Evolutionary conservation across 2,329 filamentous ascomycete species (phyloP).

Genomic region (Magnaporthiopsis rhizophila): DNA sequence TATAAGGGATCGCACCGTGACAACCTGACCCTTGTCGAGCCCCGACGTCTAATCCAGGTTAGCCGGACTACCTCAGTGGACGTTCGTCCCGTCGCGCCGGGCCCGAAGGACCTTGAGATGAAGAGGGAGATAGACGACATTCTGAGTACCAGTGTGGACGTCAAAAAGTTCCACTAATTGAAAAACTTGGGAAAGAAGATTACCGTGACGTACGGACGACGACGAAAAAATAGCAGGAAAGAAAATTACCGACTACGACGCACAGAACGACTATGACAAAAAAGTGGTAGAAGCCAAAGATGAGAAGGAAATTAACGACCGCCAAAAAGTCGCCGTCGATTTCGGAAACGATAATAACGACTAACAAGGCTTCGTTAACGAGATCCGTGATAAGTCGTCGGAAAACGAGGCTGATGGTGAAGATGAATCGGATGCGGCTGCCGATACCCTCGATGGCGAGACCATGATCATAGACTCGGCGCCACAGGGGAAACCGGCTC

Average conservation of each 20-base stretch:
- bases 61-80: too few species aligned
- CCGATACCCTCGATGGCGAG: constrained; percentile 51
- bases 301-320: constrained; percentile 77
- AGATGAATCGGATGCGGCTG: constrained; percentile 45
- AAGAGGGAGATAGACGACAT: constrained; percentile 97
- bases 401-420: constrained; percentile 65
- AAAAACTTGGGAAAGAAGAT: constrained; percentile 98
- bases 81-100: too few species aligned
- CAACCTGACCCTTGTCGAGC: too few species aligned
- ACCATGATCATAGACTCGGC: constrained; percentile 78
- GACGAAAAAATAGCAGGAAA: constrained; percentile 76
- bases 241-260: too few species aligned
- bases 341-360: constrained; percentile 91
- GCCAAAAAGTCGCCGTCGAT: constrained; percentile 93
- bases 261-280: too few species aligned
- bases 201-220: constrained; percentile 90
- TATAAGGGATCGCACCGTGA: too few species aligned
- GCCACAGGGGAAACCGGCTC: constrained; percentile 36
- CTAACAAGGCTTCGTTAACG: constrained; percentile 66
- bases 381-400: constrained; percentile 81
- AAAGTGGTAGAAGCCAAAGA: constrained; percentile 34
- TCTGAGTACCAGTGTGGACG: constrained; percentile 67
- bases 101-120: constrained; percentile 82
- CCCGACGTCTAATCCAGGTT: too few species aligned
- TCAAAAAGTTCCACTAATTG: constrained; percentile 94